These are phyloP conservation scores for Solanum appendiculatum DNA, from an alignment of 257 asterid species.

Conservation along the genomic window DNA sequence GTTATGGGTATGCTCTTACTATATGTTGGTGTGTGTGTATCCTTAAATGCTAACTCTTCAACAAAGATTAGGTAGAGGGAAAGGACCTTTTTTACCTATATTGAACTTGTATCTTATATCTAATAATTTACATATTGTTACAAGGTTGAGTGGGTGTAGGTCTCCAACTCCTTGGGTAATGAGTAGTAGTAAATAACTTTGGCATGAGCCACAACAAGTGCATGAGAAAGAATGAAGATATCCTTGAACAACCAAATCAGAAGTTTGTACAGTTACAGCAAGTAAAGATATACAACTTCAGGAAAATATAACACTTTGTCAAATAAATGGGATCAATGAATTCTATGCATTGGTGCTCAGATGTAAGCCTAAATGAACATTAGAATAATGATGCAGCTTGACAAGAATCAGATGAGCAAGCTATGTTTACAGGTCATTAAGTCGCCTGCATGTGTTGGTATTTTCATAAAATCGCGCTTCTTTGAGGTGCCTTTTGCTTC, in stretches of 20 bases:
- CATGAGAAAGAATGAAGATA: neutral
- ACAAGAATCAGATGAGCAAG: neutral
- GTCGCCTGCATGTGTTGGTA: neutral
- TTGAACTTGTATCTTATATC: neutral
- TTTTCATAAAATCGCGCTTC: neutral
- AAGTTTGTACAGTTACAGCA: neutral
- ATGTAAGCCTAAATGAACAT: neutral
- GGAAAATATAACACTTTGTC: neutral
- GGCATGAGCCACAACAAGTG: neutral
- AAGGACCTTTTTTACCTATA: neutral
- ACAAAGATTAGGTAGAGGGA: neutral
- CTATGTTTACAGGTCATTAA: neutral
- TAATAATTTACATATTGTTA: neutral
- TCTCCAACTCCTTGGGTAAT: neutral
- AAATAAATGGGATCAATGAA: neutral
- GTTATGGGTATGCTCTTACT: neutral
- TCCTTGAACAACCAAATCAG: neutral
- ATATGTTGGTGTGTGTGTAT: neutral
- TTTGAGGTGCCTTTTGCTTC: neutral
- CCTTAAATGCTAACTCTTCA: neutral
- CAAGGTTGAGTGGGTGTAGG: neutral
- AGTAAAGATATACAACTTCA: neutral
- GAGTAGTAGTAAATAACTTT: neutral
- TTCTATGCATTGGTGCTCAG: neutral
- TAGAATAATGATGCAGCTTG: neutral